Base-by-base conservation (phyloP, 1,284 basidiomycete genomes). In the Vanrija pseudolonga region DNA sequence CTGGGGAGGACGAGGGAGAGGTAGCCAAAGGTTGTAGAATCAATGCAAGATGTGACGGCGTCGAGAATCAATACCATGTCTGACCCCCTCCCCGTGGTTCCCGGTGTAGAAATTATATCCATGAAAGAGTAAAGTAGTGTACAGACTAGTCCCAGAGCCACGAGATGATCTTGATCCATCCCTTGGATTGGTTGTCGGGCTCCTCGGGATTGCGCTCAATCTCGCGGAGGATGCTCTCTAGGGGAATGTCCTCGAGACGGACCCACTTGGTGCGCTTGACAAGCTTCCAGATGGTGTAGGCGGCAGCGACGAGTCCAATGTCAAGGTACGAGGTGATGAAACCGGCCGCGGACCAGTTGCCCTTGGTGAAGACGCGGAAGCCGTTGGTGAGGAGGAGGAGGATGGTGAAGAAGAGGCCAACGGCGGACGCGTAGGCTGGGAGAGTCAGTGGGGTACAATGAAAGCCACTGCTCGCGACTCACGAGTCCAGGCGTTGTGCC, bases 311-410 rank as follows among this genome's bases (percentile, higher is more conserved):
- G 4, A 67, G 61, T 1, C 54, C 59, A 45, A 67, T 65, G 45
- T 67, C 65, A 46, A 67, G 55, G 38, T 66, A 64, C 18, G 51
- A 45, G 19, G 60, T 60, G 53, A 65, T 49, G 45, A 65, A 65
- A 14, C 47, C 43, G 0, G 56, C 43, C 1, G 51, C 49, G 32
- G 45, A 36, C 64, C 64, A 65, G n/a, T 38, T 32, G 42, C 63
- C 64, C 41, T 53, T 57, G 23, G 58, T 62, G 54, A 66, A 66
- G 18, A 60, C 57, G 3, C 24, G 5, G 17, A 46, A 65, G 6
- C 64, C 62, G 49, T 62, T 63, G 18, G 64, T 62, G 22, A 63
- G 43, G 17, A 65, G 53, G 39, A 65, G 45, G 26, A 65, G 11
- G 37, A 56, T 7, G 50, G 46, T 51, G 45, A 61, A 51, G 47